Evolutionary conservation across 1,139 yeast species (phyloP).

Genomic region (Sugiyamaella castrensis): DNA sequence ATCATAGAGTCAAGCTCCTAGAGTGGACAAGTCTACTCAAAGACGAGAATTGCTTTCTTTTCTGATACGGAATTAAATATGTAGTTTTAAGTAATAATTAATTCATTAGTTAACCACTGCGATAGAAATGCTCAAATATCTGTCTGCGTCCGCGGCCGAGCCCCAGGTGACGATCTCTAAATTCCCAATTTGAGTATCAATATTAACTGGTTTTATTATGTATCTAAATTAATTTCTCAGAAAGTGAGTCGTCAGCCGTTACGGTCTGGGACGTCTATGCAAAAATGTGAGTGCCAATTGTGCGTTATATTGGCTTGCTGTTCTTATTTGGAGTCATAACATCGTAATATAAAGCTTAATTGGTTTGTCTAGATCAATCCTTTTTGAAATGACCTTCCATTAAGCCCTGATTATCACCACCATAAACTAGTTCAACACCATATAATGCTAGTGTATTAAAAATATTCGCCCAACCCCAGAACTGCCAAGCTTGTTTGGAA

Average conservation of each 20-base stretch:
- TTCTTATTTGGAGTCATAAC: conserved; percentile 8
- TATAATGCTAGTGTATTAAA: conserved; percentile 75
- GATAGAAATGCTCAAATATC: too few species aligned
- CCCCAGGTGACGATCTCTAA: too few species aligned
- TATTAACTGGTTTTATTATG: conserved; percentile 1
- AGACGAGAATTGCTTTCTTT: conserved; percentile 49
- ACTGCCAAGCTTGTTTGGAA: conserved; percentile 64
- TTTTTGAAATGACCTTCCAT: conserved; percentile 37
- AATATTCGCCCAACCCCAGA: conserved; percentile 97
- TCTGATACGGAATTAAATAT: conserved; percentile 16
- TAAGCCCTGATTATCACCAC: conserved; percentile 34
- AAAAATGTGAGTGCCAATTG: too few species aligned
- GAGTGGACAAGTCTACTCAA: conserved; percentile 34
- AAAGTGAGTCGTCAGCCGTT: background rate
- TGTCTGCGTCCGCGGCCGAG: too few species aligned
- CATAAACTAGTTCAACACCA: conserved; percentile 62
- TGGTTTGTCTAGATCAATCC: conserved; percentile 13
- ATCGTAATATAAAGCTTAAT: background rate
- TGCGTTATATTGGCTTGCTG: background rate
- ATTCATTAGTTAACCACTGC: too few species aligned
- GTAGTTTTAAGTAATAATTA: background rate
- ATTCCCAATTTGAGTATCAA: background rate
- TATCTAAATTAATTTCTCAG: conserved; percentile 9
- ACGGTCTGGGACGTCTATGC: too few species aligned
- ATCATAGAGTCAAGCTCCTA: conserved; percentile 96